These are phyloP conservation scores for Keithomyces neogunnii DNA, from an alignment of 2,329 filamentous ascomycete genomes.

Conservation along the genomic window DNA sequence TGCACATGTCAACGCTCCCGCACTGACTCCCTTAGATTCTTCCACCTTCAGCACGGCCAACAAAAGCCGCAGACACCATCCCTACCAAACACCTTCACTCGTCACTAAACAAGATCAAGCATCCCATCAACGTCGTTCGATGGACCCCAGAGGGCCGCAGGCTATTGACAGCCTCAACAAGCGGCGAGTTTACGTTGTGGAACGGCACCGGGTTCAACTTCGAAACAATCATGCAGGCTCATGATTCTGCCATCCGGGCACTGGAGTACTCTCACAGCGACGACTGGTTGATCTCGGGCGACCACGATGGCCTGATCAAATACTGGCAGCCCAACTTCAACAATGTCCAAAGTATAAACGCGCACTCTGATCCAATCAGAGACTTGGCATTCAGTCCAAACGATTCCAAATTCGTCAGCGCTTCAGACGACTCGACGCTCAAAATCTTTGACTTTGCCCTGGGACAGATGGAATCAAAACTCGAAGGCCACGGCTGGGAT, in stretches of 20 bases:
- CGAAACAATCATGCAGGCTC: conserved; percentile 97
- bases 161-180: conserved; percentile 86
- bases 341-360: conserved; percentile 91
- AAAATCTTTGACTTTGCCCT: conserved; percentile 96
- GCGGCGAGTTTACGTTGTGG: conserved; percentile 97
- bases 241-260: conserved; percentile 78
- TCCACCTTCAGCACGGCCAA: conserved; percentile 67
- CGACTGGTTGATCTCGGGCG: conserved; percentile 93
- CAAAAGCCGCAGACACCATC: conserved; percentile 74
- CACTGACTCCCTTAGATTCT: conserved; percentile 56
- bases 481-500: conserved; percentile 96
- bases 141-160: conserved; percentile 96
- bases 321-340: conserved; percentile 99
- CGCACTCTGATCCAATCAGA: conserved; percentile 80
- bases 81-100: conserved; percentile 94
- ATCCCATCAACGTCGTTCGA: conserved; percentile 91
- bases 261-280: conserved; percentile 88
- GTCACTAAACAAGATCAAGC: conserved; percentile 97
- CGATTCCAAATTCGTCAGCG: conserved; percentile 92
- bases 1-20: neutral
- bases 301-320: conserved; percentile 91
- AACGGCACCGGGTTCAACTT: conserved; percentile 99
- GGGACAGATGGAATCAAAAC: conserved; percentile 70
- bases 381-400: conserved; percentile 91
- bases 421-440: conserved; percentile 84